Percentiles rank a stretch among this genome's conserved stretches.
phyloP scores from a whole-genome alignment of 257 asterid genomes.

The Voacanga thouarsii region DNA sequence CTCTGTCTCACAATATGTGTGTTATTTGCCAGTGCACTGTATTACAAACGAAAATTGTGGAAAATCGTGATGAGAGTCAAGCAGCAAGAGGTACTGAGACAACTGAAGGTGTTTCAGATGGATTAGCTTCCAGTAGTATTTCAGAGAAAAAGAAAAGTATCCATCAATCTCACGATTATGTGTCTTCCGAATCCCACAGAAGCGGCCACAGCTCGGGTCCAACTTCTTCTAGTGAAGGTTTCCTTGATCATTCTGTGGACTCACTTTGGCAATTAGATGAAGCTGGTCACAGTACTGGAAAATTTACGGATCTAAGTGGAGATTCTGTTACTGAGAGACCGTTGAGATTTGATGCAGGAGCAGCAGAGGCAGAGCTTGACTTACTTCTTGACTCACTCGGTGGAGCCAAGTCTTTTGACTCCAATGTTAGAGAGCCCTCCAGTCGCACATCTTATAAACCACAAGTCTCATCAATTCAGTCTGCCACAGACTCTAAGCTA shows the following conservation, averaged over 20 bases:
- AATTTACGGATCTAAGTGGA: constrained; percentile 14
- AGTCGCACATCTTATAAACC: not conserved
- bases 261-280: constrained; percentile 17
- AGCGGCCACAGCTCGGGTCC: constrained; percentile 15
- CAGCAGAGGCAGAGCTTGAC: constrained; percentile 82
- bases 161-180: constrained; percentile 16
- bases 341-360: constrained; percentile 42
- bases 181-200: constrained; percentile 13
- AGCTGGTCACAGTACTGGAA: constrained; percentile 11
- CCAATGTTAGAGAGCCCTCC: constrained; percentile 20
- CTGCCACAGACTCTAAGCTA: constrained; percentile 17
- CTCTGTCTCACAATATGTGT: not conserved
- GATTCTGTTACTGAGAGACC: constrained; percentile 28
- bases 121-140: constrained; percentile 18
- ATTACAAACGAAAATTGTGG: constrained; percentile 24
- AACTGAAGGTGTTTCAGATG: constrained; percentile 23
- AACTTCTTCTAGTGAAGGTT: constrained; percentile 20
- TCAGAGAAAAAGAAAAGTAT: constrained; percentile 18
- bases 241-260: constrained; percentile 18
- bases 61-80: constrained; percentile 19
- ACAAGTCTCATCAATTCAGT: constrained; percentile 22
- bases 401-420: constrained; percentile 34
- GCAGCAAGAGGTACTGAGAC: constrained; percentile 21
- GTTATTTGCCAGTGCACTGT: constrained; percentile 40
- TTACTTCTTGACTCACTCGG: constrained; percentile 67